Evolutionary conservation across 2,329 filamentous ascomycete genomes (phyloP), one percentile per base, ranked within the genome.

Genomic region (Amylocarpus encephaloides): DNA sequence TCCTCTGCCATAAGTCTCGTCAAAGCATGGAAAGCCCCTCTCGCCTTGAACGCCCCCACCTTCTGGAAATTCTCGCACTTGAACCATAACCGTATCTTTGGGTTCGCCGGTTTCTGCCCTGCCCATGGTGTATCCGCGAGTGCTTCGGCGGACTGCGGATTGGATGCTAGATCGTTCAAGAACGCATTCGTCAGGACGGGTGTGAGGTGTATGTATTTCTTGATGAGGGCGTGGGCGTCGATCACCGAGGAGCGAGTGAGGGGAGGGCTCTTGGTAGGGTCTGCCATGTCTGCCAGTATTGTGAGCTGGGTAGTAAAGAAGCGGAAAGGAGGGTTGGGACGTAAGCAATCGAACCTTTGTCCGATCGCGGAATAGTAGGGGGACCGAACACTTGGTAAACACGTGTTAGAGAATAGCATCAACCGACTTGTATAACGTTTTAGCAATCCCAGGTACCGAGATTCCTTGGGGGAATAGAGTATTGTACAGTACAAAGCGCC

Each of bases 21-120:
- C 34, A 95, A 66, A 0, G 91, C 90, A 68, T 96, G 88, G 61
- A 95, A 96, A 0, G 91, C 92, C 5, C 92, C 93, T 6, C 92
- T 76, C 13, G 83, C 86, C 71, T 97, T 97, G 74, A 97, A 97
- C 1, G 92, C 92, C 46, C 92, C 93, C 48, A 94, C 82, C 49
- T 83, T 82, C 73, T 97, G 93, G 51, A 88, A 73, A 68, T 96
- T 96, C 74, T 97, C 92, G 68, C 89, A 94, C 73, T 97, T 97
- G 79, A 97, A 95, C 73, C 88, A 93, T 46, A 97, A 75, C 11
- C 81, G 75, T 35, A 95, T 71, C 44, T 71, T 79, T 0, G 89
- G 89, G 3, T 66, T 71, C 1, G 85, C 80, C 0, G 83, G 76
- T n/a, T 65, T 63, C 35, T 75, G 70, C 5, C 76, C 77, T 59